Percentiles rank a stretch among this genome's conserved stretches.
Conservation (phyloP, 2,329 filamentous ascomycete species). For the Ophiocordyceps camponoti-saundersi region DNA sequence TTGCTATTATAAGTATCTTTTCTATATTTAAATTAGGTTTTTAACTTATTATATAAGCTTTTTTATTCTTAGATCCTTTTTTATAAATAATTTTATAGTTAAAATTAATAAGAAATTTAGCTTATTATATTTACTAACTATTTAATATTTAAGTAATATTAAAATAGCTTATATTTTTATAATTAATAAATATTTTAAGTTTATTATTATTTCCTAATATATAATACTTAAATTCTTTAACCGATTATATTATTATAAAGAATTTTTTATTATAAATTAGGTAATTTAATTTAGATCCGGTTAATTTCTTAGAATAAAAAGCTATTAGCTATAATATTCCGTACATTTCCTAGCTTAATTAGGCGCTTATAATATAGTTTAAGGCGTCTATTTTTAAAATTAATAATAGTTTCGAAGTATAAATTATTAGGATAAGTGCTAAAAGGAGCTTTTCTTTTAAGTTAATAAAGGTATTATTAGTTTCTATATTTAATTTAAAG, state of each 20-base stretch:
- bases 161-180: neutral
- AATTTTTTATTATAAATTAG: constrained; percentile 9
- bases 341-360: constrained; percentile 4
- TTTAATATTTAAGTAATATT: neutral
- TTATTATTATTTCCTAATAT: neutral
- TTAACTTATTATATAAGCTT: neutral
- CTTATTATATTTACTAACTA: neutral
- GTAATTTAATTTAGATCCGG: constrained; percentile 7
- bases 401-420: neutral
- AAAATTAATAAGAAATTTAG: neutral
- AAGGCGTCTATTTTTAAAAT: neutral
- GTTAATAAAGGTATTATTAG: too few relatives aligned
- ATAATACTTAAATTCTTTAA: constrained; percentile 3
- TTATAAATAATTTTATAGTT: neutral
- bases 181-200: neutral
- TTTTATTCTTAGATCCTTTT: neutral
- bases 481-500: too few relatives aligned
- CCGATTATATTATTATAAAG: constrained; percentile 7
- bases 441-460: too few relatives aligned
- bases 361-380: neutral
- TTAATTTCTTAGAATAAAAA: constrained; percentile 5
- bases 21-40: neutral
- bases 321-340: constrained; percentile 3
- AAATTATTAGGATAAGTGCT: too few relatives aligned
- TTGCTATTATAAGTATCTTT: neutral